Percentiles rank a stretch among this genome's conserved stretches.
These are phyloP conservation scores for Begonia masoniana DNA, from an alignment of 306 rosid genomes.

Conservation along the genomic window DNA sequence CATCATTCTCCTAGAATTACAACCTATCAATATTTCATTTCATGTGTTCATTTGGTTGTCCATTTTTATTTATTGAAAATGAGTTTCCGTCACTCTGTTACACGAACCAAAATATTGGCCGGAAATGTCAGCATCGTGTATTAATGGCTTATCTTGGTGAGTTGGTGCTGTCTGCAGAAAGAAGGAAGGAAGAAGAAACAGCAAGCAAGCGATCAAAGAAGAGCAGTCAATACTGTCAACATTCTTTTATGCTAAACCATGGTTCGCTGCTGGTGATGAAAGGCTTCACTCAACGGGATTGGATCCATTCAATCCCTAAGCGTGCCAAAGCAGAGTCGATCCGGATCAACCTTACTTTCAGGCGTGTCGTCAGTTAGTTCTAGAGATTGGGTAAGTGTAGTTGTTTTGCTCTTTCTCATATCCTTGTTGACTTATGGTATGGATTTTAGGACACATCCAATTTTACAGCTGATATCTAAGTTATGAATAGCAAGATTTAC, in stretches of 20 bases:
- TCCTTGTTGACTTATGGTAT: neutral
- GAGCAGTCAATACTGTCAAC: constrained; percentile 32
- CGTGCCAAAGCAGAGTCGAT: constrained; percentile 59
- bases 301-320: constrained; percentile 87
- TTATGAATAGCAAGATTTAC: too few relatives aligned
- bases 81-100: too few relatives aligned
- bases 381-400: too few relatives aligned
- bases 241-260: constrained; percentile 63
- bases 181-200: constrained; percentile 37
- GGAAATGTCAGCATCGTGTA: too few relatives aligned
- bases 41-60: too few relatives aligned
- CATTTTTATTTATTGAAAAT: too few relatives aligned
- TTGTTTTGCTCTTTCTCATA: neutral
- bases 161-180: constrained; percentile 7
- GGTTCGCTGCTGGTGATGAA: constrained; percentile 86
- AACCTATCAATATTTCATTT: too few relatives aligned
- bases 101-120: too few relatives aligned
- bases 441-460: too few relatives aligned
- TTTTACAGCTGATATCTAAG: too few relatives aligned
- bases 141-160: too few relatives aligned
- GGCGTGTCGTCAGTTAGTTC: constrained; percentile 26
- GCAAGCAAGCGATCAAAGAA: constrained; percentile 50
- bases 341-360: constrained; percentile 88
- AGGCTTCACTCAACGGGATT: constrained; percentile 87
- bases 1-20: neutral